Evolutionary conservation across 495 filamentous ascomycete genomes (phyloP), one percentile per base, ranked within the genome.

Genomic region (Penicillium waksmanii): DNA sequence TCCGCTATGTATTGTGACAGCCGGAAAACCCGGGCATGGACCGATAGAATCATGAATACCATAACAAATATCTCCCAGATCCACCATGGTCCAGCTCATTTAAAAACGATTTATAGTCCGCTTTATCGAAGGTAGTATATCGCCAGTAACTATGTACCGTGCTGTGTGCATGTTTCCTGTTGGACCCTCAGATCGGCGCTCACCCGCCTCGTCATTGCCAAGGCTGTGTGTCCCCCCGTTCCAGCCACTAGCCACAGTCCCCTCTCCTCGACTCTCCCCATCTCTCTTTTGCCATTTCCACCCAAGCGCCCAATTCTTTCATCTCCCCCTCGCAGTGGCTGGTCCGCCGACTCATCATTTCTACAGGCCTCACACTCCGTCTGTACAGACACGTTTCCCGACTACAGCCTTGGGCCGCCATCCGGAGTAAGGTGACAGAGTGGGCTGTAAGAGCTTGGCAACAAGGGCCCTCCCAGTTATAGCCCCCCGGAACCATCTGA

Each of bases 211-310:
- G 66, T 71, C 68, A 71, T 66, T 66, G 68, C 68, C 68, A 71
- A 71, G 68, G 55, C 67, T 57, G 36, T 40, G 36, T 40, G 56
- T 48, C 10, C 66, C 64, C 64, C 66, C 60, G 61, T 64, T 70
- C 65, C 61, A 68, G 69, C 69, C 69, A 72, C 65, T 58, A 68
- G 69, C 69, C 69, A 72, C 68, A 62, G 53, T 63, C 54, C 60
- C 62, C 67, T 60, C 66, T 60, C 63, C 48, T 43, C 58, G 58
- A 53, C 53, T 57, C 61, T 36, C 58, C 51, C 36, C 50, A 56
- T 25, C 21, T 55, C 48, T 48, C 25, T 40, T 53, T 36, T 31
- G 27, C 27, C 27, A 31, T 31, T 31, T 47, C 35, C 44, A 51
- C 35, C 38, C 19, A 44, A 44, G 42, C 42, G 55, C 42, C 52